phyloP scores from a whole-genome alignment of 371 early-diverging fungal species.

The Syncephalastrum monosporum region DNA sequence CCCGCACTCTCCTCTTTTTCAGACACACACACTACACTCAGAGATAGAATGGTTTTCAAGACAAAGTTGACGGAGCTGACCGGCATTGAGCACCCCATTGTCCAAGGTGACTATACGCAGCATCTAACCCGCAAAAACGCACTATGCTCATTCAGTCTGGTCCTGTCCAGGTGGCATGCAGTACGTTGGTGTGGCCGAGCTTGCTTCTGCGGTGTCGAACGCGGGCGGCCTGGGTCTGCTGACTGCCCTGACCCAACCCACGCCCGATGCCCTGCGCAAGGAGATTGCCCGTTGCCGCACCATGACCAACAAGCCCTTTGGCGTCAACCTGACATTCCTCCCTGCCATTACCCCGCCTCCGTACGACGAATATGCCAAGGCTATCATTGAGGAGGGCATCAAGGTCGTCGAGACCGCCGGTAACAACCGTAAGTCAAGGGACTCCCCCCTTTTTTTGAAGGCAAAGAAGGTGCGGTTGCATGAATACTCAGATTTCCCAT shows the following conservation, averaged over 20 bases:
- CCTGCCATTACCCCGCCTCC: constrained; percentile 76
- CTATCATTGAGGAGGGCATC: constrained; percentile 76
- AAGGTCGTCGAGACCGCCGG: constrained; percentile 79
- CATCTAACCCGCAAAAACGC: no score
- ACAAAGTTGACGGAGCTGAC: constrained; percentile 65
- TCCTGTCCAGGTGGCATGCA: constrained; percentile 17
- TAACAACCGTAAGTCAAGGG: constrained; percentile 53
- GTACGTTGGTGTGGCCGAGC: constrained; percentile 70
- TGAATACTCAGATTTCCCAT: background rate
- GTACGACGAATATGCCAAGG: constrained; percentile 72
- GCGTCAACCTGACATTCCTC: constrained; percentile 72
- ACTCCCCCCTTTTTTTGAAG: background rate
- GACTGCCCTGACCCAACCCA: constrained; percentile 83
- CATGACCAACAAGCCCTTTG: constrained; percentile 78
- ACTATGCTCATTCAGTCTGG: no score
- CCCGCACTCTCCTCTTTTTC: no score
- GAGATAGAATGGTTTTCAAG: constrained; percentile 45
- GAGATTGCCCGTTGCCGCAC: constrained; percentile 74
- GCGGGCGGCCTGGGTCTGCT: constrained; percentile 96
- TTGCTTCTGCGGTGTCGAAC: constrained; percentile 91
- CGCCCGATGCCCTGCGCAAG: constrained; percentile 74
- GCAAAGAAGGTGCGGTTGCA: background rate
- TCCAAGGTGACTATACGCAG: constrained; percentile 35
- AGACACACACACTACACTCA: no score
- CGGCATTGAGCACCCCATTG: constrained; percentile 71